Percentiles rank a stretch among this genome's conserved stretches.
Evolutionary conservation across 2,329 filamentous ascomycete species (phyloP).

Genomic region (Exserohilum turcica): DNA sequence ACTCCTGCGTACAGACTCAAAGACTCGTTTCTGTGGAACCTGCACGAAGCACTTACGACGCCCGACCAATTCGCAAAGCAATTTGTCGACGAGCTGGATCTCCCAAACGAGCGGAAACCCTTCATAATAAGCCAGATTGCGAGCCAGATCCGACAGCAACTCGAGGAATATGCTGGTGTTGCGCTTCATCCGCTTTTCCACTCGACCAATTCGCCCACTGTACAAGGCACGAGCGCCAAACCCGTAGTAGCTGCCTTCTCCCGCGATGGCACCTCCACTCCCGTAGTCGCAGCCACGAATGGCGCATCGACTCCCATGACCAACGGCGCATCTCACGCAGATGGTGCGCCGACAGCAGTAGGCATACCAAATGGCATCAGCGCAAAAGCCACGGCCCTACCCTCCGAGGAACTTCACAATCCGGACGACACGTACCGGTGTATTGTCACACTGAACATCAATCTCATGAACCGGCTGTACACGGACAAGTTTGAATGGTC

Average conservation of each 20-base stretch:
- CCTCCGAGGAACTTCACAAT: slow-evolving; percentile 76
- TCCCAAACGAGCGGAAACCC: slow-evolving; percentile 71
- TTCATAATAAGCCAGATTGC: slow-evolving; percentile 79
- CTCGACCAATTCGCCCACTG: slow-evolving; percentile 47
- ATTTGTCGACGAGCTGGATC: slow-evolving; percentile 89
- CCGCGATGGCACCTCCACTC: slow-evolving; percentile 58
- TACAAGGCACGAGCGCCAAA: slow-evolving; percentile 38
- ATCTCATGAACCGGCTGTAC: slow-evolving; percentile 87
- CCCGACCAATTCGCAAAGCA: slow-evolving; percentile 94
- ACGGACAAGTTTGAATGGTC: slow-evolving; percentile 99
- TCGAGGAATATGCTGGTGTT: slow-evolving; percentile 95
- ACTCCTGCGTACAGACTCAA: slow-evolving; percentile 87
- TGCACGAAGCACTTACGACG: slow-evolving; percentile 91
- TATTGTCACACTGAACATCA: slow-evolving; percentile 88
- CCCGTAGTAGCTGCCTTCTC: slow-evolving; percentile 51
- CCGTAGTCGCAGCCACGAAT: slow-evolving; percentile 53
- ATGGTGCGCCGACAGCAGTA: slow-evolving; percentile 54
- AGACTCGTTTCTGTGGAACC: slow-evolving; percentile 96
- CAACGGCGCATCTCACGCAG: slow-evolving; percentile 52
- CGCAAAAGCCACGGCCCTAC: slow-evolving; percentile 68
- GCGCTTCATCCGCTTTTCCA: slow-evolving; percentile 93
- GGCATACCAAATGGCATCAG: slow-evolving; percentile 63
- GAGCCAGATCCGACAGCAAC: slow-evolving; percentile 89
- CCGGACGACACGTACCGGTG: slow-evolving; percentile 95
- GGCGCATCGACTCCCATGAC: slow-evolving; percentile 61